Conservation (phyloP, 2,329 filamentous ascomycete genomes). For the Ambrosiella beaveri region DNA sequence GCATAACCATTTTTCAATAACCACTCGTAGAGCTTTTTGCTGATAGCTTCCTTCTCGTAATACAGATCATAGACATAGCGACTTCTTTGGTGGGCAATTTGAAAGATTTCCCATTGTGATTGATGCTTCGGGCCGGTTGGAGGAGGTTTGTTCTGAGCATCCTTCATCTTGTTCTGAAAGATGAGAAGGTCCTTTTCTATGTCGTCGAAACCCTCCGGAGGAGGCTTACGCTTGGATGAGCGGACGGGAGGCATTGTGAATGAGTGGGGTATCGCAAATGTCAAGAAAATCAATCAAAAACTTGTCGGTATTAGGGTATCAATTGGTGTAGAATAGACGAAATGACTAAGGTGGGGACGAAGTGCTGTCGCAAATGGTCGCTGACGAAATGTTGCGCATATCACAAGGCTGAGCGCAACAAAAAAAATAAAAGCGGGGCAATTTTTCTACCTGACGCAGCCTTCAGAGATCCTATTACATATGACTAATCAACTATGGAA, state of each 20-base stretch:
- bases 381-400: neutral
- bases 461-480: neutral
- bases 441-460: neutral
- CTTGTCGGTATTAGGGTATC: too few relatives aligned
- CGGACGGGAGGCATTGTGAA: conserved; percentile 58
- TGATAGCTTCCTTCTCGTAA: conserved; percentile 94
- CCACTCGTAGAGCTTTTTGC: conserved; percentile 84
- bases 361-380: neutral
- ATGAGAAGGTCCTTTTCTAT: conserved; percentile 75
- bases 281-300: neutral
- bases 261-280: neutral
- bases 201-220: conserved; percentile 72
- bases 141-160: conserved; percentile 77
- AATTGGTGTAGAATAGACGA: neutral
- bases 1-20: conserved; percentile 92
- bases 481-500: neutral
- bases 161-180: conserved; percentile 83
- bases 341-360: neutral
- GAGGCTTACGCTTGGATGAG: conserved; percentile 61
- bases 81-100: conserved; percentile 82
- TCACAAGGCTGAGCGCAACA: conserved; percentile 9
- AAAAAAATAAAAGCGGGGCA: conserved; percentile 7
- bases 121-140: conserved; percentile 71
- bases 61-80: conserved; percentile 96
- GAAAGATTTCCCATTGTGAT: conserved; percentile 91